phyloP scores from a whole-genome alignment of 176 grass and related monocot species.

The Ampelocalamus luodianensis region DNA sequence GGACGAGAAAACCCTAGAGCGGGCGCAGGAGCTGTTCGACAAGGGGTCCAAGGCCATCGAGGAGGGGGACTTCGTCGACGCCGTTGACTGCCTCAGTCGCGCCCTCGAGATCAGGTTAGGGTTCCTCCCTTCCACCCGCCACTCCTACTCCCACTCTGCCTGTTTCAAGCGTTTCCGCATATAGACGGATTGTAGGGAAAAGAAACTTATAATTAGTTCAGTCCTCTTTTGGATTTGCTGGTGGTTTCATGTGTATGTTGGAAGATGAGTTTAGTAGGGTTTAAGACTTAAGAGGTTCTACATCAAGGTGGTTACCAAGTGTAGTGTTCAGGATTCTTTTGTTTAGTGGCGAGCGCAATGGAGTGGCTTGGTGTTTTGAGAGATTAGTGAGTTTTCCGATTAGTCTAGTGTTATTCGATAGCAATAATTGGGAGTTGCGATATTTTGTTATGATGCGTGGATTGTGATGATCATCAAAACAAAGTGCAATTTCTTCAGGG shows the following conservation, averaged over 20 bases:
- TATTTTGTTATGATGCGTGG: neutral
- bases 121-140: neutral
- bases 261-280: conserved; percentile 3
- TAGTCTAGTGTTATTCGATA: neutral
- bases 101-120: conserved; percentile 93
- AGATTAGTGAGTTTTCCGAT: neutral
- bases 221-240: neutral
- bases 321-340: neutral
- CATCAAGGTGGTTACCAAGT: neutral
- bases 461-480: neutral
- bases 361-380: neutral
- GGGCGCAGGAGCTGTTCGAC: conserved; percentile 76
- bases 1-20: conserved; percentile 62
- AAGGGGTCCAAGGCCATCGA: conserved; percentile 85
- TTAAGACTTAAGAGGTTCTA: conserved; percentile 23
- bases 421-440: neutral
- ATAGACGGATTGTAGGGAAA: neutral
- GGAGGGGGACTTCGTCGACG: conserved; percentile 75
- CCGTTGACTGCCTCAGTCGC: conserved; percentile 86
- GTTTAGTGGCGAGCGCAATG: neutral
- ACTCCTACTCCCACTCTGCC: neutral
- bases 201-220: neutral
- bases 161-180: neutral
- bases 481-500: neutral
- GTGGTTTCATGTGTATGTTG: neutral